Evolutionary conservation across 176 grass and related monocot species (phyloP), one percentile per base, ranked within the genome.

Genomic region (Avena sativa): DNA sequence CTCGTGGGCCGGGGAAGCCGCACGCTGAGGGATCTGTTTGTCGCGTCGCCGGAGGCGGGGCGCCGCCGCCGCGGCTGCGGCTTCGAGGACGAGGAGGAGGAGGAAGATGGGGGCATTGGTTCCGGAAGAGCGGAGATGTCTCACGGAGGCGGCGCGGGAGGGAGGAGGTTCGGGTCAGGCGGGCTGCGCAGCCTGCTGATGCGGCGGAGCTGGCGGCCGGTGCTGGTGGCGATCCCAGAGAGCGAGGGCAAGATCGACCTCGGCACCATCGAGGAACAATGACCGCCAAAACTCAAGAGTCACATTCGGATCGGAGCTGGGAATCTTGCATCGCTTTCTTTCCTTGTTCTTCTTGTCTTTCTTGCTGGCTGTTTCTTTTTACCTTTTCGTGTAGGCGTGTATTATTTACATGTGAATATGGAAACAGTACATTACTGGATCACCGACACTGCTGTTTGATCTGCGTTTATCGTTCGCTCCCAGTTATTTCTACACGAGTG

Each of bases 21-120:
- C 89, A 91, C 89, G 38, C 89, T 94, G 19, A 85, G 89, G 71
- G 92, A 94, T 91, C 92, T 94, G 89, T 92, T 94, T 87, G 85
- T 91, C 21, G 71, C 92, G 57, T 94, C 92, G 19, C 92, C 89
- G 5, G 89, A 91, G 69, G 58, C 69, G 23, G 87, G 84, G 32
- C 81, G 84, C 38, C 51, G 46, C 56, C 32, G 69, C 10, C 59
- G 81, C 5, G 80, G 79, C 4, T 66, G 82, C 68, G 13, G 32
- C 58, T 76, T 79, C 36, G 50, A 80, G 30, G 75, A n/a, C 20
- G 40, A 6, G 1, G 64, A 81, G 0, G 83, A 17, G 4, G 91
- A 20, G 0, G 81, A 53, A 0, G 78, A 52, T 1, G 83, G 13
- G 2, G 26, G 11, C 36, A 14, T 6, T 4, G 53, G 23, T 2